These are phyloP conservation scores for Priceomyces carsonii DNA, from an alignment of 805 yeast species.

Conservation along the genomic window DNA sequence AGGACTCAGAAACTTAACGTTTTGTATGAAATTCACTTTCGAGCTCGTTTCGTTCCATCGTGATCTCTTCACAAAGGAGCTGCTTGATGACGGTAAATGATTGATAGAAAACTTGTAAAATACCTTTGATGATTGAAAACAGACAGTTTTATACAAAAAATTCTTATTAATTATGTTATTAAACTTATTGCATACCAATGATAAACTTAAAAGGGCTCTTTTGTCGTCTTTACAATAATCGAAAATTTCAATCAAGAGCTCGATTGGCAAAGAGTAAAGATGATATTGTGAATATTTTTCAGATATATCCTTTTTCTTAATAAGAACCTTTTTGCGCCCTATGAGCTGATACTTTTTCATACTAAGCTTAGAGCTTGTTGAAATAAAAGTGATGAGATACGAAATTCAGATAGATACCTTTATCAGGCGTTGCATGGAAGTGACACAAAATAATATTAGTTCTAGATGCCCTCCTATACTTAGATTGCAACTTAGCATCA, in stretches of 20 bases:
- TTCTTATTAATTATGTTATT: conserved; percentile 33
- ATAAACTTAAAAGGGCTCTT: conserved; percentile 23
- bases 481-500: too few relatives aligned
- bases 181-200: conserved; percentile 38
- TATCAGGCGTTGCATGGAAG: too few relatives aligned
- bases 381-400: too few relatives aligned
- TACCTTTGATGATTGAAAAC: conserved; percentile 21
- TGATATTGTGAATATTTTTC: conserved; percentile 29
- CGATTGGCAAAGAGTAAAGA: conserved; percentile 44
- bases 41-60: conserved; percentile 27
- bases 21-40: conserved; percentile 29
- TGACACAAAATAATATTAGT: too few relatives aligned
- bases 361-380: too few relatives aligned
- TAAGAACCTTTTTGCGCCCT: conserved; percentile 31
- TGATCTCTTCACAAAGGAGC: conserved; percentile 21
- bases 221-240: conserved; percentile 19
- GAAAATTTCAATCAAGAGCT: conserved; percentile 39
- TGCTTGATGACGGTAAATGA: conserved; percentile 26
- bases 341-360: conserved; percentile 46
- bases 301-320: conserved; percentile 9
- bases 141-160: conserved; percentile 36
- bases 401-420: too few relatives aligned
- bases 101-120: conserved; percentile 37
- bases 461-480: too few relatives aligned
- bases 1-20: conserved; percentile 33